These are phyloP conservation scores for Babesia gibsoni DNA, from an alignment of 169 alveolate species.

Conservation along the genomic window DNA sequence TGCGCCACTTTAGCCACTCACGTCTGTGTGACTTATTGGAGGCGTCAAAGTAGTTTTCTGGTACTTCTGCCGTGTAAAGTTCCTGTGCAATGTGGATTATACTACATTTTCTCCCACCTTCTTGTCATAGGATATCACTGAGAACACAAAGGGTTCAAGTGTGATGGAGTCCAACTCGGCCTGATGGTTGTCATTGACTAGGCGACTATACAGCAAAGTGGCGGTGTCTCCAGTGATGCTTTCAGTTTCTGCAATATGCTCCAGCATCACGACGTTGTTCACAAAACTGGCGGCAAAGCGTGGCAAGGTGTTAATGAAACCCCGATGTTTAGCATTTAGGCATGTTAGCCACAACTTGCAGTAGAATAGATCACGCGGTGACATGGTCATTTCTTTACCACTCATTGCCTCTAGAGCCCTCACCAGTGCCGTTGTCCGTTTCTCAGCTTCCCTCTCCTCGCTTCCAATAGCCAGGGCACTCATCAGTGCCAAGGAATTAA, in stretches of 20 bases:
- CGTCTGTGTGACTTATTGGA: background rate
- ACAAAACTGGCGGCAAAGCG: conserved; percentile 19
- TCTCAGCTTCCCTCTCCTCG: background rate
- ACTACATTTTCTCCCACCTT: background rate
- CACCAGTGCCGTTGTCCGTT: background rate
- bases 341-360: conserved; percentile 22
- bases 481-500: conserved; percentile 20
- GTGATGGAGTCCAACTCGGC: conserved; percentile 17
- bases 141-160: conserved; percentile 24
- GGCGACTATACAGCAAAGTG: background rate
- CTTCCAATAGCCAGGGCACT: background rate
- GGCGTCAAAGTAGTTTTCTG: conserved; percentile 14
- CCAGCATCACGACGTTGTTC: conserved; percentile 37
- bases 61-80: conserved; percentile 8
- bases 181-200: background rate
- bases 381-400: conserved; percentile 18
- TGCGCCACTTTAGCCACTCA: conserved; percentile 18
- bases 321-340: background rate
- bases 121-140: background rate
- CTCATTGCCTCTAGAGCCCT: conserved; percentile 3
- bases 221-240: background rate
- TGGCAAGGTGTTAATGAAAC: background rate
- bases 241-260: conserved; percentile 23
- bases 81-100: background rate
- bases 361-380: conserved; percentile 26